A percentile compares a stretch with the other conserved stretches of the same genome.
These are phyloP conservation scores for Colletotrichum truncatum DNA, from an alignment of 2,329 filamentous ascomycete genomes.

Conservation along the genomic window DNA sequence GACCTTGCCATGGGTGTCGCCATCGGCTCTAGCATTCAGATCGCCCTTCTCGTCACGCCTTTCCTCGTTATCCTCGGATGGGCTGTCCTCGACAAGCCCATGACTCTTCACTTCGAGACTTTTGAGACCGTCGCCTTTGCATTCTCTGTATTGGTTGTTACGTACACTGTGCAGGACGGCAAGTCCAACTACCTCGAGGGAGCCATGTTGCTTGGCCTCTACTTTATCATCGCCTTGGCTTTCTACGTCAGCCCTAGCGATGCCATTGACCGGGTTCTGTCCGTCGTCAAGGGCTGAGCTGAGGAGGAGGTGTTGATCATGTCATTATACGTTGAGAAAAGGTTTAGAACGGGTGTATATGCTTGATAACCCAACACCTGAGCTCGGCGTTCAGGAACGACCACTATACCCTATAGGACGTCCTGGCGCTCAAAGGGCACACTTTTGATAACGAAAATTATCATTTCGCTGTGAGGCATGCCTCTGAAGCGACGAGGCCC, in stretches of 20 bases:
- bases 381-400: neutral
- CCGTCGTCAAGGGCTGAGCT: slow-evolving; percentile 14
- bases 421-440: neutral
- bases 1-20: slow-evolving; percentile 80
- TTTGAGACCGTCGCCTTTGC: slow-evolving; percentile 84
- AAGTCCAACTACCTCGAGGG: slow-evolving; percentile 88
- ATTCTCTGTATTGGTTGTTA: slow-evolving; percentile 78
- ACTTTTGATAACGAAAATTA: neutral
- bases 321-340: neutral
- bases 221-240: slow-evolving; percentile 68
- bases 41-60: slow-evolving; percentile 82
- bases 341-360: too few relatives aligned
- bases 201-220: slow-evolving; percentile 70
- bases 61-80: slow-evolving; percentile 83
- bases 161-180: slow-evolving; percentile 81
- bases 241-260: slow-evolving; percentile 65
- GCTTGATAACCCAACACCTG: too few relatives aligned
- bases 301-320: neutral
- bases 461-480: neutral
- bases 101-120: slow-evolving; percentile 84
- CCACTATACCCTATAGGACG: neutral
- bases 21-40: slow-evolving; percentile 84
- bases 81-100: slow-evolving; percentile 74
- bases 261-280: slow-evolving; percentile 50
- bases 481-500: neutral